Percentiles rank a stretch among this genome's conserved stretches.
phyloP scores from a whole-genome alignment of 1,284 basidiomycete genomes.

The Golubevia sp. region DNA sequence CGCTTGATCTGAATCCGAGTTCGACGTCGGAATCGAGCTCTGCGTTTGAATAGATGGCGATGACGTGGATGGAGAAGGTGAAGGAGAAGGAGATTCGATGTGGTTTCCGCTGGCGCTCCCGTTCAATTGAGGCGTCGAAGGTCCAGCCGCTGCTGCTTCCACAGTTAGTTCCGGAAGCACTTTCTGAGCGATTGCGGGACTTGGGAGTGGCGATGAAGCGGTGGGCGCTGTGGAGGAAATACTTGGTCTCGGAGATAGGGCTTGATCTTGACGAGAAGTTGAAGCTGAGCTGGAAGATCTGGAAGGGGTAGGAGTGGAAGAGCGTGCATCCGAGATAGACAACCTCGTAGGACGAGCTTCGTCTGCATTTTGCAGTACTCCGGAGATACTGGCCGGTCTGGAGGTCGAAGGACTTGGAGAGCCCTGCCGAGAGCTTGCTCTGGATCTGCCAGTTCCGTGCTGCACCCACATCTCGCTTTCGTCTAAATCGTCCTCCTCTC shows the following conservation, averaged over 20 bases:
- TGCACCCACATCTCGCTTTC: background rate
- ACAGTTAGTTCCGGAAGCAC: background rate
- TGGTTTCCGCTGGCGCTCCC: background rate
- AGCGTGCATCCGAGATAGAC: background rate
- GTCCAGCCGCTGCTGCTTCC: background rate
- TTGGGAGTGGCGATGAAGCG: slow-evolving; percentile 13
- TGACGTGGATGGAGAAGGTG: background rate
- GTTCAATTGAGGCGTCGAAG: background rate
- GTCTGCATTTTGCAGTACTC: background rate
- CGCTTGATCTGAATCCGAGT: slow-evolving; percentile 4
- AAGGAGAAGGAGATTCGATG: background rate
- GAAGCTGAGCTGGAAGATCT: background rate
- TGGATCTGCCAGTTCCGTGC: background rate
- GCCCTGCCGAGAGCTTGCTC: background rate
- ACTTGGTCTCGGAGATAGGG: background rate
- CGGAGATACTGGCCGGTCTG: background rate
- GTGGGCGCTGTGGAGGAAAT: background rate
- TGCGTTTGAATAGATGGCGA: too few relatives aligned
- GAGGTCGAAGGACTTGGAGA: background rate
- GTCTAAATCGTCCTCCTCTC: background rate
- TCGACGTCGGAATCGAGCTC: too few relatives aligned
- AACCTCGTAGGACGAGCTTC: background rate
- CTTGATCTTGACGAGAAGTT: background rate
- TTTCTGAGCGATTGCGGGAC: background rate
- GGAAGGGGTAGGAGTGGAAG: background rate